Conservation (phyloP, 2,329 filamentous ascomycete genomes). For the Cladosporium sp. region DNA sequence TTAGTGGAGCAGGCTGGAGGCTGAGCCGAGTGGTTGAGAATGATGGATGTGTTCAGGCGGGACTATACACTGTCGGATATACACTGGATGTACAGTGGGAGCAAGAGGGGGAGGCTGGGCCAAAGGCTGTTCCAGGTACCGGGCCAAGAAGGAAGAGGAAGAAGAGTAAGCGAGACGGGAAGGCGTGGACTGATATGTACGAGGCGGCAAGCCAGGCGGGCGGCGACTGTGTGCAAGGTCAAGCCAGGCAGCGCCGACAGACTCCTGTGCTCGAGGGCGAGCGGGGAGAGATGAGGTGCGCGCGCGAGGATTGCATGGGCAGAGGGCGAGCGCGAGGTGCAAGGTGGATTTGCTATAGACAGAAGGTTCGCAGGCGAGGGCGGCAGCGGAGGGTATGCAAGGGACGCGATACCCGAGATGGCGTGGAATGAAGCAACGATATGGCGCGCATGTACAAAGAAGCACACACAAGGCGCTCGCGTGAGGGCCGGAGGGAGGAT, state of each 20-base stretch:
- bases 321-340: background rate
- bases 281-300: conserved; percentile 3
- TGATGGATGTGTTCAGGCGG: background rate
- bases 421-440: conserved; percentile 10
- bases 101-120: background rate
- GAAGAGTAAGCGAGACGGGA: background rate
- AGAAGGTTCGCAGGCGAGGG: background rate
- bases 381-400: conserved; percentile 7
- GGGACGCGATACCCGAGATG: conserved; percentile 10
- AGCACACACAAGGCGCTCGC: background rate
- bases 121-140: background rate
- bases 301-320: conserved; percentile 10
- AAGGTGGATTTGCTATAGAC: background rate
- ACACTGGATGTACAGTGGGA: conserved; percentile 11
- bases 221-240: conserved; percentile 7
- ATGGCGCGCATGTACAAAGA: conserved; percentile 1
- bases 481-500: background rate
- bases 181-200: conserved; percentile 9
- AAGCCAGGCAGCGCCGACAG: conserved; percentile 4
- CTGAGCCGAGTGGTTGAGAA: background rate
- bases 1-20: conserved; percentile 4
- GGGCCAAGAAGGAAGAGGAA: background rate
- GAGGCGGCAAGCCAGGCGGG: conserved; percentile 9
- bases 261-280: conserved; percentile 11
- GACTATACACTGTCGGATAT: conserved; percentile 8